Evolutionary conservation across 495 filamentous ascomycete species (phyloP).

Genomic region (Penicillium cataractarum): DNA sequence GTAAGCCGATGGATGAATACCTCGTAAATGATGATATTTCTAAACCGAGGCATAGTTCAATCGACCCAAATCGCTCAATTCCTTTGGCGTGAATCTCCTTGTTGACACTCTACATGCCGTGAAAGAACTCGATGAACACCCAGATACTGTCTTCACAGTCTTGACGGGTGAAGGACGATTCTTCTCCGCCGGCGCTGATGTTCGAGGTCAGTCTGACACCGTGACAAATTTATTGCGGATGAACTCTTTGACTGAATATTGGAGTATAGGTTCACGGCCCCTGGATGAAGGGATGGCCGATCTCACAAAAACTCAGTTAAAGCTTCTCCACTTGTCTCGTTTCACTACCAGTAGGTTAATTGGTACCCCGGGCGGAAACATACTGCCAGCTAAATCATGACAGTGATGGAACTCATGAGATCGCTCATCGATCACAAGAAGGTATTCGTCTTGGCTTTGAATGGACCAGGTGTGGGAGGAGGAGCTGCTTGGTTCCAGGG

Average conservation of each 20-base stretch:
- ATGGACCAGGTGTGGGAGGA: constrained; percentile 26
- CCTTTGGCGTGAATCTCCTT: constrained; percentile 19
- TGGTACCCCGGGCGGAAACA: not conserved
- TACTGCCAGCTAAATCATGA: not conserved
- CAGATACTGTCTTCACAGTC: constrained; percentile 25
- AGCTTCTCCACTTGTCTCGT: not conserved
- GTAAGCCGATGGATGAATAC: constrained; percentile 13
- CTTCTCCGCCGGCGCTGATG: constrained; percentile 28
- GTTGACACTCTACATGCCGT: constrained; percentile 23
- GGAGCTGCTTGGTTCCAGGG: constrained; percentile 32
- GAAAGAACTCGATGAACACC: constrained; percentile 23
- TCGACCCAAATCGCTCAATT: constrained; percentile 21
- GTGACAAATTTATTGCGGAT: not conserved
- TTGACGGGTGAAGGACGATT: constrained; percentile 31
- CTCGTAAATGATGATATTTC: not conserved
- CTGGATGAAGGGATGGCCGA: not conserved
- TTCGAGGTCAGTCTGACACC: not conserved
- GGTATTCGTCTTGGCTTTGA: constrained; percentile 26
- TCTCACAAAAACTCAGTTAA: not conserved
- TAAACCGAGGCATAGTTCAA: not conserved
- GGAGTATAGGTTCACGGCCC: not conserved
- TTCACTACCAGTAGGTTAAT: not conserved
- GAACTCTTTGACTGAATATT: not conserved
- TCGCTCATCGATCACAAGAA: constrained; percentile 19
- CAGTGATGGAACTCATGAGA: constrained; percentile 4